Conservation (phyloP, 129 eudicot genomes). For the Flaveria sonorensis region DNA sequence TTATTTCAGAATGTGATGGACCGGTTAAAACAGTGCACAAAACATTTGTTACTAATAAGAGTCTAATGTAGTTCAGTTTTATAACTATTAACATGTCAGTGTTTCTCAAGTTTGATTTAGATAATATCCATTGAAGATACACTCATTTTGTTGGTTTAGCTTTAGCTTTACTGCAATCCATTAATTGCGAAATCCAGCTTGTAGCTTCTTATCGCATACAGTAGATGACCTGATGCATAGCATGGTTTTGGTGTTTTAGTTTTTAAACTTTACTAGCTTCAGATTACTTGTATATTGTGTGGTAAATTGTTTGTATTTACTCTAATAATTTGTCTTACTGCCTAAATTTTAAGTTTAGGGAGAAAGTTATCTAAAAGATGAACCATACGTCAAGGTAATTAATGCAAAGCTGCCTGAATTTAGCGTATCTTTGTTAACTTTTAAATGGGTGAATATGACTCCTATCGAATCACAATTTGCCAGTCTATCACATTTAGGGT, state of each 20-base stretch:
- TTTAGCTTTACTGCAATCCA: not conserved
- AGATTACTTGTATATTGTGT: not conserved
- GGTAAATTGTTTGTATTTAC: not conserved
- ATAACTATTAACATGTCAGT: not conserved
- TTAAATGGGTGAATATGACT: not conserved
- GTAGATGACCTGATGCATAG: not conserved
- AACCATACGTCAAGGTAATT: not conserved
- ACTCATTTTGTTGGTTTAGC: not conserved
- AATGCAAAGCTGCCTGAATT: not conserved
- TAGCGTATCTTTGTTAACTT: not conserved
- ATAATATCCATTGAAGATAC: not conserved
- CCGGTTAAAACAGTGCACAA: not conserved
- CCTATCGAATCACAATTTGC: not conserved
- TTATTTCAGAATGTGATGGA: not conserved
- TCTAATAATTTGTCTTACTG: not conserved
- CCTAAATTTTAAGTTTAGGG: not conserved
- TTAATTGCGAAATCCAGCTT: conserved; percentile 7
- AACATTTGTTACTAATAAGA: not conserved
- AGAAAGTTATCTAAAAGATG: not conserved
- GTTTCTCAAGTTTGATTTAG: conserved; percentile 14
- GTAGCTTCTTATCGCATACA: not conserved
- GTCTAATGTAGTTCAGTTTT: not conserved
- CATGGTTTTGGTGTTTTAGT: not conserved
- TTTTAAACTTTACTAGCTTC: not conserved
- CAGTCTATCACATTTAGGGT: not conserved